phyloP scores from a whole-genome alignment of 2,329 filamentous ascomycete species.

The Ilyonectria sp. region DNA sequence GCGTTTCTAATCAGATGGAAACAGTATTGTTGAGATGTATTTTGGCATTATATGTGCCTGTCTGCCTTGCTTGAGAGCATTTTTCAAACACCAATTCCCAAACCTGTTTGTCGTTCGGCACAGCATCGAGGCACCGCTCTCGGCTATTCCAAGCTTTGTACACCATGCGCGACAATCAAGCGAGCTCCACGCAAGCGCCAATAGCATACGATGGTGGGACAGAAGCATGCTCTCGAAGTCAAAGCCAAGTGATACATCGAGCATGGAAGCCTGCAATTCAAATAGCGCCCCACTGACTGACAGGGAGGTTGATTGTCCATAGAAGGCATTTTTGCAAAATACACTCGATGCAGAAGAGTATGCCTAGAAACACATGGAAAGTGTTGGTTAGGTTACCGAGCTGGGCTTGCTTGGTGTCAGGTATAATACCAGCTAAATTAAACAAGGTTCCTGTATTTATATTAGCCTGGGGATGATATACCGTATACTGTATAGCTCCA shows the following conservation, averaged over 20 bases:
- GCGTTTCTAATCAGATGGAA: not conserved
- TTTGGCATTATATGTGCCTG: conserved; percentile 14
- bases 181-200: not conserved
- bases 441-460: too few species aligned
- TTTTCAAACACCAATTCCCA: conserved; percentile 14
- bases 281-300: not conserved
- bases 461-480: too few species aligned
- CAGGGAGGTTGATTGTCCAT: not conserved
- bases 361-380: too few species aligned
- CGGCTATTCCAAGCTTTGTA: conserved; percentile 12
- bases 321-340: not conserved
- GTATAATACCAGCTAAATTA: too few species aligned
- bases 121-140: not conserved
- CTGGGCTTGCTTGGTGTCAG: too few species aligned
- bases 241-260: conserved; percentile 2
- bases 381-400: too few species aligned
- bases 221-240: not conserved
- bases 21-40: conserved; percentile 16
- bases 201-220: conserved; percentile 1
- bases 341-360: not conserved
- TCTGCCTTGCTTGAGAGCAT: conserved; percentile 13
- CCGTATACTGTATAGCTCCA: too few species aligned
- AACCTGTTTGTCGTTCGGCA: not conserved
- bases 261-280: conserved; percentile 3
- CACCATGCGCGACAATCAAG: not conserved